phyloP scores from a whole-genome alignment of 495 filamentous ascomycete genomes.

The Trichocladium antarcticum region DNA sequence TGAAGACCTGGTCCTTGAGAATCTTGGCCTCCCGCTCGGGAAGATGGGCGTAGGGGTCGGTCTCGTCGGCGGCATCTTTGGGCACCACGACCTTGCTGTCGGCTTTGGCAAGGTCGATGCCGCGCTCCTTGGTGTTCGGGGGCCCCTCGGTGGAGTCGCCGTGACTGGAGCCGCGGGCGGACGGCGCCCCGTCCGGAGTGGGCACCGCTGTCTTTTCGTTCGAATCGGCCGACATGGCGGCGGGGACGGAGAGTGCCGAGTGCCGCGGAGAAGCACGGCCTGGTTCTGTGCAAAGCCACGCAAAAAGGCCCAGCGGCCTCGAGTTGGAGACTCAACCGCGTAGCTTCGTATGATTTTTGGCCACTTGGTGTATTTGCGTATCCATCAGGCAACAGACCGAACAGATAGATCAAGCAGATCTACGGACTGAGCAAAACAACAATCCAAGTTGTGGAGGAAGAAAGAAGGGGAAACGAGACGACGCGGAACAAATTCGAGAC shows the following conservation, averaged over 20 bases:
- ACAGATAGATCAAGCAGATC: no score
- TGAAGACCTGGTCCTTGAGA: slow-evolving; percentile 58
- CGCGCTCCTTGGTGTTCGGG: not conserved
- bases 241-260: not conserved
- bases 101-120: slow-evolving; percentile 30
- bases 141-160: slow-evolving; percentile 24
- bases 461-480: no score
- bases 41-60: slow-evolving; percentile 45
- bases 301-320: not conserved
- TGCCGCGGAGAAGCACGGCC: not conserved
- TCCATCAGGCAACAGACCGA: no score
- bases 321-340: no score
- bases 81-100: slow-evolving; percentile 39
- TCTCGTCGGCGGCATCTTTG: slow-evolving; percentile 28
- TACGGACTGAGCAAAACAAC: not conserved
- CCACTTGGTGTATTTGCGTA: no score
- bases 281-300: not conserved
- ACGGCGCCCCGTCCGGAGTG: not conserved
- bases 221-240: slow-evolving; percentile 17
- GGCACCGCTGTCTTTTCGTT: slow-evolving; percentile 22
- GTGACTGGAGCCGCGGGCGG: slow-evolving; percentile 25
- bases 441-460: no score
- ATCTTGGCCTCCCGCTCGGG: slow-evolving; percentile 51
- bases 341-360: no score
- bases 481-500: no score